These are phyloP conservation scores for Citeromyces matritensis DNA, from an alignment of 805 yeast species.

Conservation along the genomic window DNA sequence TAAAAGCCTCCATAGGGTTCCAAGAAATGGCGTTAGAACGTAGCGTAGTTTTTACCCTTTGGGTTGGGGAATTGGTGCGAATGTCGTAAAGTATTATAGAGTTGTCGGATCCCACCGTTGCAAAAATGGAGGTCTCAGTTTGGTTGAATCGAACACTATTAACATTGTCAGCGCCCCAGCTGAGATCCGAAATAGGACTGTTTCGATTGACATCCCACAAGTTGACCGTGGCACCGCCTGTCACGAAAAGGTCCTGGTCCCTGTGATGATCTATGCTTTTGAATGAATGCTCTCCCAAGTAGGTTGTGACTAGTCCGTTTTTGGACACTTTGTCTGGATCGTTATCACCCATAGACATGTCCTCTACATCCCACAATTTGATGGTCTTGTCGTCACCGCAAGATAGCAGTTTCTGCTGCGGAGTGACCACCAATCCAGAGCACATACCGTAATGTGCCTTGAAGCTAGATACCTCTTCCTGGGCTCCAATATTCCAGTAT, in stretches of 20 bases:
- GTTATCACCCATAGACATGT: conserved; percentile 17
- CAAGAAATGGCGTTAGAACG: conserved; percentile 79
- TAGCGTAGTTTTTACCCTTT: conserved; percentile 71
- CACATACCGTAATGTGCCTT: conserved; percentile 88
- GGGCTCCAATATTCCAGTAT: conserved; percentile 79
- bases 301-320: conserved; percentile 62
- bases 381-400: conserved; percentile 87
- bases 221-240: conserved; percentile 84
- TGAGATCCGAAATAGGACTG: conserved; percentile 58
- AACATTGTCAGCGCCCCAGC: conserved; percentile 96
- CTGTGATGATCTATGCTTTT: conserved; percentile 80
- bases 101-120: conserved; percentile 84
- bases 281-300: conserved; percentile 71
- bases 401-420: conserved; percentile 47
- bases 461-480: conserved; percentile 62
- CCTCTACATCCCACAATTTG: conserved; percentile 73
- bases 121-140: conserved; percentile 79
- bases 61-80: conserved; percentile 83
- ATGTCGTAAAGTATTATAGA: conserved; percentile 83
- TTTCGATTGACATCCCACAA: conserved; percentile 85
- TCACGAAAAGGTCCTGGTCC: conserved; percentile 58
- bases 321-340: conserved; percentile 14
- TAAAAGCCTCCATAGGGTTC: conserved; percentile 97
- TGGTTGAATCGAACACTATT: conserved; percentile 73
- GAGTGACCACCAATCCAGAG: conserved; percentile 61